Percentiles rank a stretch among this genome's conserved stretches.
Conservation (phyloP, 169 alveolate species). For the Cryptosporidium baileyi region DNA sequence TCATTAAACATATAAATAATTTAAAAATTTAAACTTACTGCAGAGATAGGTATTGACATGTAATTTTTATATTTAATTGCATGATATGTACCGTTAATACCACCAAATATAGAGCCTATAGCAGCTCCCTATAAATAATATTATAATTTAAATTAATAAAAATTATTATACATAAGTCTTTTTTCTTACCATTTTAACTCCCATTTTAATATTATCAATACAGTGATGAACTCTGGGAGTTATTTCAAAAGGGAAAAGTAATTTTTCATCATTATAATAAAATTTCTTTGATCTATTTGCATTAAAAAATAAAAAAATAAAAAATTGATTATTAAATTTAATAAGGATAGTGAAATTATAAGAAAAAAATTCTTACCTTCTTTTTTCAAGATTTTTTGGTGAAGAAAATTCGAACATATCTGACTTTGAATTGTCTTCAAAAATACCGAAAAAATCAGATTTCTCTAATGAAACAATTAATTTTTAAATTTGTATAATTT, state of each 20-base stretch:
- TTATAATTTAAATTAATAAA: neutral
- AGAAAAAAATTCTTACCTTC: neutral
- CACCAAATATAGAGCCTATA: conserved; percentile 90
- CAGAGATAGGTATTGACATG: conserved; percentile 83
- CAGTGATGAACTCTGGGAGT: conserved; percentile 82
- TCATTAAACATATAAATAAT: neutral
- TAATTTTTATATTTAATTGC: conserved; percentile 81
- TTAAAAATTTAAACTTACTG: conserved; percentile 68
- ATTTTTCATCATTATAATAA: conserved; percentile 1
- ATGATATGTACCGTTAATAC: conserved; percentile 85
- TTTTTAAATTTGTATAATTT: too few relatives aligned
- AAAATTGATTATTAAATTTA: neutral
- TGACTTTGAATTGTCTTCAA: too few relatives aligned
- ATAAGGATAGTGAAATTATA: too few relatives aligned
- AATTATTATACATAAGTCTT: neutral
- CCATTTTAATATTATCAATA: conserved; percentile 87
- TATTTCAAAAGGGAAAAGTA: conserved; percentile 6
- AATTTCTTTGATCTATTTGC: neutral
- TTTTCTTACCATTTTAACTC: conserved; percentile 83
- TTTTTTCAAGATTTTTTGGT: neutral
- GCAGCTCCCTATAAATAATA: conserved; percentile 81
- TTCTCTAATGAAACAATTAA: too few relatives aligned
- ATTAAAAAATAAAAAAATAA: neutral
- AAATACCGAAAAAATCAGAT: too few relatives aligned
- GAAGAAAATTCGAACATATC: too few relatives aligned